Evolutionary conservation across 495 filamentous ascomycete genomes (phyloP).

Genomic region (Lasiosphaeriaceae sp.): DNA sequence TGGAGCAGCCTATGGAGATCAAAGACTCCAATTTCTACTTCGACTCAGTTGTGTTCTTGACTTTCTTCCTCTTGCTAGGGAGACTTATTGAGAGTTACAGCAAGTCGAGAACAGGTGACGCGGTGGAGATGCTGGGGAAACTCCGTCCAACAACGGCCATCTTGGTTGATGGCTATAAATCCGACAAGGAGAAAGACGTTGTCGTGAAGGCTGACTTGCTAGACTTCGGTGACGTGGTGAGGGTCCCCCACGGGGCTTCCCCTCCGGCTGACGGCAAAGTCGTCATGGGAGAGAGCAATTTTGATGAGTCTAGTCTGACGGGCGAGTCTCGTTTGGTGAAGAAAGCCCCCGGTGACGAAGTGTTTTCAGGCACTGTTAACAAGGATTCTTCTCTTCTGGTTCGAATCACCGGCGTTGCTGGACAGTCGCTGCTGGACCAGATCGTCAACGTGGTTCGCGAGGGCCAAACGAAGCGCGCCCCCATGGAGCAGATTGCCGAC

Average conservation of each 20-base stretch:
- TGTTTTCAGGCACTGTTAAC: slow-evolving; percentile 87
- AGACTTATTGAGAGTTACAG: slow-evolving; percentile 86
- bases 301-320: slow-evolving; percentile 88
- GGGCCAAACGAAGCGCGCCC: slow-evolving; percentile 82
- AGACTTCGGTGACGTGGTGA: slow-evolving; percentile 77
- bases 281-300: slow-evolving; percentile 59
- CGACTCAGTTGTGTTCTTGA: slow-evolving; percentile 91
- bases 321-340: slow-evolving; percentile 77
- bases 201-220: slow-evolving; percentile 66
- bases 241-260: slow-evolving; percentile 72
- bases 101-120: slow-evolving; percentile 88
- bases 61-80: slow-evolving; percentile 79
- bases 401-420: slow-evolving; percentile 63
- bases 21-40: slow-evolving; percentile 72
- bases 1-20: slow-evolving; percentile 24
- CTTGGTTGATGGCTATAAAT: slow-evolving; percentile 49
- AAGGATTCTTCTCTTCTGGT: slow-evolving; percentile 66
- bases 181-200: slow-evolving; percentile 28
- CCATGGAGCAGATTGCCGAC: slow-evolving; percentile 82
- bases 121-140: slow-evolving; percentile 73
- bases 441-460: slow-evolving; percentile 88
- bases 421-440: slow-evolving; percentile 85
- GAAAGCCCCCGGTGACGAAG: slow-evolving; percentile 66
- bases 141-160: slow-evolving; percentile 77
- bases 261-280: slow-evolving; percentile 82